Evolutionary conservation across 805 yeast genomes (phyloP), one percentile per base, ranked within the genome.

Genomic region (Kurtzmaniella cleridarum): DNA sequence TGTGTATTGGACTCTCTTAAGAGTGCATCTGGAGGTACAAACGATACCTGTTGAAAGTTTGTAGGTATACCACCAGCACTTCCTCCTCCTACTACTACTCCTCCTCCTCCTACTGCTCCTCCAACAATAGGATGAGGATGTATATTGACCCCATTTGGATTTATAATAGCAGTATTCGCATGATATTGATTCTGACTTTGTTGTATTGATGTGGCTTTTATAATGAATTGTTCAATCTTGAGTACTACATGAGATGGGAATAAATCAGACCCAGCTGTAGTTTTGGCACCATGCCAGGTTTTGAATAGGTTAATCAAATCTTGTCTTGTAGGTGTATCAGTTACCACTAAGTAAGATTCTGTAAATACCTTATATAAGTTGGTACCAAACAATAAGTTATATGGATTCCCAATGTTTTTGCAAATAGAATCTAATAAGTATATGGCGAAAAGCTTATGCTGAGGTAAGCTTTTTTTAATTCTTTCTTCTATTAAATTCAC

Each of bases 321-420:
- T 43, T 63, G 71, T 42, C 73, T 50, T 13, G 71, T 64, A 14
- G 56, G 51, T 1, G 63, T 60, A 45, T 67, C 71, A 28, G 66
- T 58, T 33, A 66, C 69, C 32, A 66, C 53, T 38, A 59, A 48
- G 46, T 66, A 68, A 2, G 67, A 56, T 38, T 64, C 70, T 3
- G 69, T 60, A 49, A 66, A 68, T 33, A 53, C 50, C 37, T 53
- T 53, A 49, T 57, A 65, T 30, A 68, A 46, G 37, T 59, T 58
- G 16, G 50, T 43, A 30, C 64, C 62, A 46, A 67, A 66, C 36
- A 66, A 47, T 34, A 64, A 41, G 43, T 65, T 65, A 51, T 65
- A 68, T 6, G 74, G 74, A 41, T 60, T 66, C 12, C 74, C 73
- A 24, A 67, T 55, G 48, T 61, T 66, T 42, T 68, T 68, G 48